These are phyloP conservation scores for Aspergillus nanangensis DNA, from an alignment of 495 filamentous ascomycete genomes.

Conservation along the genomic window DNA sequence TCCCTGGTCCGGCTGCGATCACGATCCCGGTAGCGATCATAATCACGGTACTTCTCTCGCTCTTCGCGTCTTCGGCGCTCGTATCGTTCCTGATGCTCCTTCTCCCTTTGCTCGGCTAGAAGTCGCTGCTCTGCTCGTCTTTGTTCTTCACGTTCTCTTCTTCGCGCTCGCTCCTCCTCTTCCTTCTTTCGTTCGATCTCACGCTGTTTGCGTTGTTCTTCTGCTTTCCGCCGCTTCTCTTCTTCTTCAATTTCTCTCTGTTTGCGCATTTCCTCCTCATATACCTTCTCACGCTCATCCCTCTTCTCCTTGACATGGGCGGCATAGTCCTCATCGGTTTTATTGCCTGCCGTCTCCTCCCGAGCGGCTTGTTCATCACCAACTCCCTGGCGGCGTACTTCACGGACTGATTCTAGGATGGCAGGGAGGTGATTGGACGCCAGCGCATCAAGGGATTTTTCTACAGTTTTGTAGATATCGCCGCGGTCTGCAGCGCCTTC, in stretches of 20 bases:
- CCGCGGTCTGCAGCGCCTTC: conserved; percentile 82
- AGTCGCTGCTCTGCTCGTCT: conserved; percentile 50
- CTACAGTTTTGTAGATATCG: conserved; percentile 72
- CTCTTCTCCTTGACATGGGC: conserved; percentile 62
- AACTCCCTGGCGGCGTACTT: conserved; percentile 66
- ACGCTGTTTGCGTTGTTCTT: conserved; percentile 61
- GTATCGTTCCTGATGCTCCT: conserved; percentile 50
- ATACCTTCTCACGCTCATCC: conserved; percentile 58
- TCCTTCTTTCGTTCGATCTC: conserved; percentile 58
- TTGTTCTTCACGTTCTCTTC: conserved; percentile 47
- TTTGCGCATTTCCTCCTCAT: conserved; percentile 59
- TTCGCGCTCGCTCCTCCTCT: conserved; percentile 51
- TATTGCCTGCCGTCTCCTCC: conserved; percentile 66
- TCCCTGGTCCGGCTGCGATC: conserved; percentile 26
- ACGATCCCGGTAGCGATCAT: conserved; percentile 29
- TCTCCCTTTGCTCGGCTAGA: conserved; percentile 48
- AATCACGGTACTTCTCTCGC: conserved; percentile 31
- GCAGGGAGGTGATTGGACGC: conserved; percentile 59
- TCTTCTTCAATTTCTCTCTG: conserved; percentile 62
- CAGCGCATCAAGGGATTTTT: conserved; percentile 60
- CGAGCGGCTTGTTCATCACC: conserved; percentile 66
- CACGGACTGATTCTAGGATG: conserved; percentile 64
- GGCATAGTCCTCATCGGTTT: conserved; percentile 80
- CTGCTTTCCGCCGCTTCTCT: conserved; percentile 56
- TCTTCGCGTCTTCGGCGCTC: conserved; percentile 44